Evolutionary conservation across 768 basidiomycete genomes (phyloP).

Genomic region (Pisolithus sp.): DNA sequence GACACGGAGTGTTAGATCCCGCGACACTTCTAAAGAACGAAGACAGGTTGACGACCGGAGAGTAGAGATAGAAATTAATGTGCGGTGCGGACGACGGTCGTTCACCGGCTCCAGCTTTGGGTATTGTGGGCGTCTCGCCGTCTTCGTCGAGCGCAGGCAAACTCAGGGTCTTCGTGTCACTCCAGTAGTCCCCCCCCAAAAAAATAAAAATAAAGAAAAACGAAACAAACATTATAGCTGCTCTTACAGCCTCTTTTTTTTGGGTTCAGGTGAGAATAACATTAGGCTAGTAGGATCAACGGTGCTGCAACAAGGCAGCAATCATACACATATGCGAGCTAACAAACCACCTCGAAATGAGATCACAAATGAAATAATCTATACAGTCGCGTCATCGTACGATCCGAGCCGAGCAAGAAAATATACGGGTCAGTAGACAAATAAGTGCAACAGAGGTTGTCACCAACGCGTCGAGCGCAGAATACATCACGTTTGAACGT

Average conservation of each 20-base stretch:
- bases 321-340: constrained; percentile 14
- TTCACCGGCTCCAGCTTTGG: neutral
- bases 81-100: too few species aligned
- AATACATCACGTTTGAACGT: constrained; percentile 9
- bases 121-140: constrained; percentile 5
- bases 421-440: constrained; percentile 16
- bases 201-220: too few species aligned
- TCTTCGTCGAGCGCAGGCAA: neutral
- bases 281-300: constrained; percentile 24
- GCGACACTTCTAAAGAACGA: constrained; percentile 54
- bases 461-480: constrained; percentile 7
- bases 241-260: constrained; percentile 13
- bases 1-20: constrained; percentile 35
- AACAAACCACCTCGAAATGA: constrained; percentile 6
- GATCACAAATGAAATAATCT: constrained; percentile 29
- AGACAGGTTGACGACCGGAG: constrained; percentile 46
- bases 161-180: neutral
- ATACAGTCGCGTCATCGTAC: constrained; percentile 24
- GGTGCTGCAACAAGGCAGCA: constrained; percentile 16
- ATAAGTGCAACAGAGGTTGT: constrained; percentile 4
- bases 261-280: constrained; percentile 18
- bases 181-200: too few species aligned
- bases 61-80: neutral
- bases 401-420: constrained; percentile 24
- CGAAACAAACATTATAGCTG: too few species aligned